Evolutionary conservation across 345 rosid species (phyloP).

Genomic region (Eucalyptus pumila): DNA sequence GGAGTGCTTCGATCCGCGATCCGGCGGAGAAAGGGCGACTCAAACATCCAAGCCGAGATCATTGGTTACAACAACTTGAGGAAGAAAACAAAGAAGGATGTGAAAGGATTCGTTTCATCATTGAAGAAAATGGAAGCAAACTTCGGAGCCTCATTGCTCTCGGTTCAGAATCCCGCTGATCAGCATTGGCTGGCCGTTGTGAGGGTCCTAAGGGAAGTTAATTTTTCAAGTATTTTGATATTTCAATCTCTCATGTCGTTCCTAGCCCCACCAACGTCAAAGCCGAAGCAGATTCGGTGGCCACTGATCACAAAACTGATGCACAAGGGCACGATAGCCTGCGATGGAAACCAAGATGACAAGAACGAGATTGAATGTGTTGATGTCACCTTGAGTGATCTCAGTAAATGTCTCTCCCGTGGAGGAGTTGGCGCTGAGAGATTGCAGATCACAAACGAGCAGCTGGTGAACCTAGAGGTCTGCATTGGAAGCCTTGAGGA

Average conservation of each 20-base stretch:
- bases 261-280: conserved; percentile 15
- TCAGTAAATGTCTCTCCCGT: not conserved
- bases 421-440: not conserved
- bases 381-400: conserved; percentile 7
- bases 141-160: not conserved
- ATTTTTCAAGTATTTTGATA: conserved; percentile 4
- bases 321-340: conserved; percentile 12
- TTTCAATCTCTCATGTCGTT: conserved; percentile 23
- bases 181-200: conserved; percentile 19
- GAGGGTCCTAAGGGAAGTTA: conserved; percentile 26
- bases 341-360: conserved; percentile 13
- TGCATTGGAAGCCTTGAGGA: conserved; percentile 37
- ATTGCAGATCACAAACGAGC: not conserved
- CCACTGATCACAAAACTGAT: conserved; percentile 25
- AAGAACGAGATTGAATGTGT: conserved; percentile 31
- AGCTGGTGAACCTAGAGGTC: conserved; percentile 25
- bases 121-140: conserved; percentile 40
- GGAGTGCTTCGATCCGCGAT: conserved; percentile 40
- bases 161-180: not conserved
- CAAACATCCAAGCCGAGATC: conserved; percentile 9
- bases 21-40: conserved; percentile 43
- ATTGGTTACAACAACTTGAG: conserved; percentile 15
- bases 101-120: conserved; percentile 12
- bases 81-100: conserved; percentile 43
- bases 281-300: conserved; percentile 30